Evolutionary conservation across 23 red algal genomes (phyloP).

Genomic region (Rhodosorus marinus): DNA sequence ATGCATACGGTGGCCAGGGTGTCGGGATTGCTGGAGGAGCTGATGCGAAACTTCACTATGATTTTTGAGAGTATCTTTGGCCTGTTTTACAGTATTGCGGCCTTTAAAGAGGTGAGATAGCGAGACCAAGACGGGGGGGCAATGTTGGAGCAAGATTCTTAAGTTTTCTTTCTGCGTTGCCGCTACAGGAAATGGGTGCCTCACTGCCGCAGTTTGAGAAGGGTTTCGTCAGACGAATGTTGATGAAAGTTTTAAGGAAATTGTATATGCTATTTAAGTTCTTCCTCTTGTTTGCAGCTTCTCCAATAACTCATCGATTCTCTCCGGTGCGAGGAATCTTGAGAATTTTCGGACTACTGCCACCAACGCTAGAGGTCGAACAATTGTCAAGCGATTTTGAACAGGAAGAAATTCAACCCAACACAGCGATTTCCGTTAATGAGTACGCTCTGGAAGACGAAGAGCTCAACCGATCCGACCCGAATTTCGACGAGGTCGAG

Average conservation of each 20-base stretch:
- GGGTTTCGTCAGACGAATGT: neutral
- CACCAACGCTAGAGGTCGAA: no score
- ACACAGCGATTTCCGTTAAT: no score
- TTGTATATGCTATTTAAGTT: constrained; percentile 6
- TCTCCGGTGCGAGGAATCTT: constrained; percentile 15
- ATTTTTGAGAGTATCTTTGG: constrained; percentile 49
- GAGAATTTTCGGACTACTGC: constrained; percentile 18
- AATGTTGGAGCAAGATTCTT: no score
- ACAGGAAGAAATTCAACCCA: no score
- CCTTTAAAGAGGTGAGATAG: constrained; percentile 6
- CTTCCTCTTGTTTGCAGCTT: constrained; percentile 8
- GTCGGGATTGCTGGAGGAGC: constrained; percentile 80
- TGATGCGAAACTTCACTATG: constrained; percentile 82
- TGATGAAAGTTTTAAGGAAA: constrained; percentile 3
- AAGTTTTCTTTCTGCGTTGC: no score
- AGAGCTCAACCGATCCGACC: no score
- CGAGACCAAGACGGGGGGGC: no score
- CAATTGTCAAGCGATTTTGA: no score
- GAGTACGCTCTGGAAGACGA: no score
- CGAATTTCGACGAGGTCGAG: no score
- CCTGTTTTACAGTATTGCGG: constrained; percentile 13
- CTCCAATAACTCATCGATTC: constrained; percentile 7
- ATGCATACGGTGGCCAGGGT: constrained; percentile 79
- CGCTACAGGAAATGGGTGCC: constrained; percentile 1
- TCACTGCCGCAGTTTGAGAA: neutral